Conservation (phyloP, 2,329 filamentous ascomycete species). For the Lecanoromycetidae sp. region DNA sequence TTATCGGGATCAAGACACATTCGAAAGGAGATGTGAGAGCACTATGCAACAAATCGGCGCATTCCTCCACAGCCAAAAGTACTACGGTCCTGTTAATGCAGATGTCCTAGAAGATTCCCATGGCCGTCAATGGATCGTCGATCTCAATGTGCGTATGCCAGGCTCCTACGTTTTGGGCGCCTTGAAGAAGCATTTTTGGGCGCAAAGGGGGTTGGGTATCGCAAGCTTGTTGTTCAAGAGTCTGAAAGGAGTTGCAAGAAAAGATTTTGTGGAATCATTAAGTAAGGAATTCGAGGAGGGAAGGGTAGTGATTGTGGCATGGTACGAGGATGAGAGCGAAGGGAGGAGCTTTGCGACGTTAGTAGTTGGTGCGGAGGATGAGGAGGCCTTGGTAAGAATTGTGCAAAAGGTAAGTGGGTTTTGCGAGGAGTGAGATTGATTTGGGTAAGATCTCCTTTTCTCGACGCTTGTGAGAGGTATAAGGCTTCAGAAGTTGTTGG, state of each 20-base stretch:
- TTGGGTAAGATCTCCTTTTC: no score
- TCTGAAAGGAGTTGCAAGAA: not conserved
- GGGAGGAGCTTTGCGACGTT: no score
- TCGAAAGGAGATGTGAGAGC: not conserved
- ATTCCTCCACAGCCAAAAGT: not conserved
- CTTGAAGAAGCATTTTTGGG: constrained; percentile 1
- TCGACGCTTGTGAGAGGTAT: no score
- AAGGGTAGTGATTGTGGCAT: not conserved
- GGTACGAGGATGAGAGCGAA: not conserved
- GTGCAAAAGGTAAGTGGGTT: not conserved
- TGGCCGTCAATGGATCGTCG: not conserved
- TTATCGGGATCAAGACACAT: not conserved
- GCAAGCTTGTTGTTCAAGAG: not conserved
- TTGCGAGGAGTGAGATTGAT: no score
- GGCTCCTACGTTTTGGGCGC: constrained; percentile 1
- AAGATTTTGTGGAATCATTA: not conserved
- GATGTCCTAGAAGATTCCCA: not conserved
- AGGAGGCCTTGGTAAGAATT: not conserved
- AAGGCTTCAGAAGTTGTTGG: no score
- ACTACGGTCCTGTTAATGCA: not conserved
- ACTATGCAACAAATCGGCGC: not conserved
- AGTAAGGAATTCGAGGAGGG: not conserved
- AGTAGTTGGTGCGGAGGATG: no score
- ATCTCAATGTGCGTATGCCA: not conserved
- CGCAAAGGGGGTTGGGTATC: not conserved